Base-by-base conservation (phyloP, 2,329 filamentous ascomycete species). In the Epichloe sp. region DNA sequence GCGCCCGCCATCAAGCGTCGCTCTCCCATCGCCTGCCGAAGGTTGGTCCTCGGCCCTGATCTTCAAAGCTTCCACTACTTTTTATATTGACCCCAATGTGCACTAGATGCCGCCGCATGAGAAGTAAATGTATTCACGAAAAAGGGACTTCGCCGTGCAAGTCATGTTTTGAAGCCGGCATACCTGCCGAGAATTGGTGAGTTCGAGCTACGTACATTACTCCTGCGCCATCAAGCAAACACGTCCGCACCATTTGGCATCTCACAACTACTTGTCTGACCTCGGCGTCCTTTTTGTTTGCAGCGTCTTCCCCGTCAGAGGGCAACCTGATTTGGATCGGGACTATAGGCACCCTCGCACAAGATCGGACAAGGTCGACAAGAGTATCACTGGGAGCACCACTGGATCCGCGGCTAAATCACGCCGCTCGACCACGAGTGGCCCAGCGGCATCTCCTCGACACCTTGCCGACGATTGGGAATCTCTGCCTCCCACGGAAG, bases 291-390 rank as follows among this genome's bases (percentile, higher is more conserved):
- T 49, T 36, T 49, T 38, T 26, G 15, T 50, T 4, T 12, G 45
- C 50, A 79, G 77, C 59, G 59, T 71, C 40, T 80, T 79, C 55
- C 74, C 75, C 0, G 65, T 68, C 17, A 72, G 77, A 48, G 77
- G 77, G 41, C 71, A 77, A 44, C 69, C 71, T 10, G 76, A 80
- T 53, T 63, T 70, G 57, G 77, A 80, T 59, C 75, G 77, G 37
- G 71, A 73, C 12, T 79, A 76, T 54, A 75, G 77, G 44, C 77
- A 79, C 59, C 77, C 76, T 51, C 74, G 76, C 31, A 63, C 70
- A 55, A 71, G 72, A 55, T 65, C 70, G 38, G 73, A 77, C 48
- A 76, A 71, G 62, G 63, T 63, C 50, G 57, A 59, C 54, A 74
- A 71, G 54, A 44, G n/a, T 44, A 64, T 64, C 44, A 68, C 70